These are phyloP conservation scores for Aspergillus unguis DNA, from an alignment of 2,329 filamentous ascomycete genomes.

Conservation along the genomic window DNA sequence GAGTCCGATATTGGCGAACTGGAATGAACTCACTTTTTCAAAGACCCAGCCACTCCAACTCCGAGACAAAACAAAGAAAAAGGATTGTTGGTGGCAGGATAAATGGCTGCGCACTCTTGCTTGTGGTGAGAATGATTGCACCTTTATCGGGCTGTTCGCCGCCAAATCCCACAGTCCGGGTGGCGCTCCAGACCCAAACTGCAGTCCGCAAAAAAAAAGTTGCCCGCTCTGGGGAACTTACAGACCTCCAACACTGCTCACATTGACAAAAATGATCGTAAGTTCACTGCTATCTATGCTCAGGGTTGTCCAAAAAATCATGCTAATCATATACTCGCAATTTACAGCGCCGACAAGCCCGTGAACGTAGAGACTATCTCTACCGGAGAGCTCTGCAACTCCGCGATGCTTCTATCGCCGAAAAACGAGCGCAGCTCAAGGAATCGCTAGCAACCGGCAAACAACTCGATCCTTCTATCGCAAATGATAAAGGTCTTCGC, in stretches of 20 bases:
- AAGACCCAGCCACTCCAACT: conserved; percentile 22
- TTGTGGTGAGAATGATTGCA: conserved; percentile 11
- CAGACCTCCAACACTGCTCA: conserved; percentile 9
- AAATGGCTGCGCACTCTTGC: conserved; percentile 14
- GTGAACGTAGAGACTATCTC: conserved; percentile 80
- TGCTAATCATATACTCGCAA: not conserved
- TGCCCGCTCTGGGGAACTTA: conserved; percentile 22
- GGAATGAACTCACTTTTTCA: conserved; percentile 3
- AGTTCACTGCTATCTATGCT: conserved; percentile 7
- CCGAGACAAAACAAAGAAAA: conserved; percentile 23
- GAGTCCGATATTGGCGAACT: no score
- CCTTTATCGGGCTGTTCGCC: conserved; percentile 23
- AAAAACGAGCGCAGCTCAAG: conserved; percentile 84
- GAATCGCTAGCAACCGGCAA: conserved; percentile 85
- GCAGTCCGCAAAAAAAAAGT: conserved; percentile 40
- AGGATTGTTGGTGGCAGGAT: conserved; percentile 17
- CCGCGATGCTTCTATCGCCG: conserved; percentile 85
- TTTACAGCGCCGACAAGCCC: conserved; percentile 64
- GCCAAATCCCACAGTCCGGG: conserved; percentile 33
- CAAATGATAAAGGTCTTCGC: conserved; percentile 78
- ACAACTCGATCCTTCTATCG: conserved; percentile 74
- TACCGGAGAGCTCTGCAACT: conserved; percentile 85
- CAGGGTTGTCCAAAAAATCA: no score
- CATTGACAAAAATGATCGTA: conserved; percentile 32
- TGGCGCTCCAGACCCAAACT: conserved; percentile 19